Conservation (phyloP, 257 asterid species). For the Linaria vulgaris region DNA sequence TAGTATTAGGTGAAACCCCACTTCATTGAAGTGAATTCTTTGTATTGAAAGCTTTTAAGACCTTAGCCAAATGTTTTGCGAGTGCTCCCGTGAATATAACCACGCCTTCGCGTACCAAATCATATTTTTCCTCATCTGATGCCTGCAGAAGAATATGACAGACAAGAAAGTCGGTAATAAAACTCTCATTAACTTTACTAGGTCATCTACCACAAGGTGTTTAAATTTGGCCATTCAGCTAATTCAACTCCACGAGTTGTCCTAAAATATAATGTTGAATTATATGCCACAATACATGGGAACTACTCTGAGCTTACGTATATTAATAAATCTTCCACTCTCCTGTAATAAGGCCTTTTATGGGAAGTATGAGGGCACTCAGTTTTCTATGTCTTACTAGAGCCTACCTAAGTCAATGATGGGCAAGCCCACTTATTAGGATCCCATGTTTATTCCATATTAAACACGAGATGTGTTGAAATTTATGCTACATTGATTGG, state of each 20-base stretch:
- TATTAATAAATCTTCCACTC: too few species aligned
- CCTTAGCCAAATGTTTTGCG: slow-evolving; percentile 94
- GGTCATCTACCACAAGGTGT: not conserved
- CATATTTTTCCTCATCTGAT: slow-evolving; percentile 87
- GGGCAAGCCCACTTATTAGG: too few species aligned
- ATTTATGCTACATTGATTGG: too few species aligned
- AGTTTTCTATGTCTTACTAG: too few species aligned
- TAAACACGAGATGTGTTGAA: too few species aligned
- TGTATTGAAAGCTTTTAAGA: slow-evolving; percentile 26
- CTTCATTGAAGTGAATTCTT: slow-evolving; percentile 2
- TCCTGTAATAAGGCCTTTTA: too few species aligned
- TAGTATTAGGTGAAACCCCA: slow-evolving; percentile 14
- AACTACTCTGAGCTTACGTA: too few species aligned
- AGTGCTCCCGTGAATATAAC: slow-evolving; percentile 95
- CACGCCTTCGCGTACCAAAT: slow-evolving; percentile 99
- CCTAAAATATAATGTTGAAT: slow-evolving; percentile 2
- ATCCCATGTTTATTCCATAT: too few species aligned
- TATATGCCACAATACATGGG: too few species aligned
- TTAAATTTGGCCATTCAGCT: slow-evolving; percentile 12
- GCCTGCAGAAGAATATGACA: slow-evolving; percentile 47
- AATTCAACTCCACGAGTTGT: not conserved
- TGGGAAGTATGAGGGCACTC: too few species aligned
- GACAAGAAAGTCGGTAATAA: slow-evolving; percentile 10
- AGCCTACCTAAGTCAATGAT: too few species aligned
- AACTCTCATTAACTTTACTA: slow-evolving; percentile 1